Base-by-base conservation (phyloP, 2,329 filamentous ascomycete species). In the Ophiocordyceps camponoti-leonardi region DNA sequence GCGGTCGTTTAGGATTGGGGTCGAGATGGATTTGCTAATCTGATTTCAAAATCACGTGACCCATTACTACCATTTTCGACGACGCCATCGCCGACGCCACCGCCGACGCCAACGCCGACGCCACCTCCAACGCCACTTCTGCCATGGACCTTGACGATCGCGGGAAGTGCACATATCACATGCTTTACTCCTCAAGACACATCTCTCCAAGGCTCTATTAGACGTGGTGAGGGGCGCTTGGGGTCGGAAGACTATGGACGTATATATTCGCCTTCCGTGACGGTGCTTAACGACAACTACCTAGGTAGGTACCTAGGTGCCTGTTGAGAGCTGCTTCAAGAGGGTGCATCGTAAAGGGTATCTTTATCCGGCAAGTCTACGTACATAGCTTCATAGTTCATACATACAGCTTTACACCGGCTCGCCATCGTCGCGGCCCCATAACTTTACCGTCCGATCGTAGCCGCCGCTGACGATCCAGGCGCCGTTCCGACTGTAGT, bases 381-480 rank as follows among this genome's bases (percentile, higher is more conserved):
- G 6, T 18, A 19, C n/a, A n/a, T n/a, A n/a, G n/a, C n/a, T n/a
- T n/a, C n/a, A n/a, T n/a, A n/a, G n/a, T n/a, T n/a, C n/a, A n/a
- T n/a, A n/a, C 7, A 20, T 11, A 7, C n/a, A 12, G 35, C 35
- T 11, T 39, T 18, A 39, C 35, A 39, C n/a, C 22, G 64, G 64
- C 52, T 80, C 70, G 47, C 74, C 74, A 58, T 86, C 84, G 52
- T 94, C 90, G 51, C 87, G 77, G 5, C 86, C 86, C 92, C 92
- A 98, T 2, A 98, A 69, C 68, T 98, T 98, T 44, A 96, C 85
- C 2, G 90, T 96, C 45, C 88, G 76, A 63, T 98, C 92, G 58
- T 94, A 86, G 3, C 92, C 88, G 52, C 86, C 87, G 60, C 87
- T 95, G 22, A 90, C 84, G 61, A 98, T 94, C 86, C 87, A 98